Conservation (phyloP, 1,284 basidiomycete species). For the Spongiforma sp. region DNA sequence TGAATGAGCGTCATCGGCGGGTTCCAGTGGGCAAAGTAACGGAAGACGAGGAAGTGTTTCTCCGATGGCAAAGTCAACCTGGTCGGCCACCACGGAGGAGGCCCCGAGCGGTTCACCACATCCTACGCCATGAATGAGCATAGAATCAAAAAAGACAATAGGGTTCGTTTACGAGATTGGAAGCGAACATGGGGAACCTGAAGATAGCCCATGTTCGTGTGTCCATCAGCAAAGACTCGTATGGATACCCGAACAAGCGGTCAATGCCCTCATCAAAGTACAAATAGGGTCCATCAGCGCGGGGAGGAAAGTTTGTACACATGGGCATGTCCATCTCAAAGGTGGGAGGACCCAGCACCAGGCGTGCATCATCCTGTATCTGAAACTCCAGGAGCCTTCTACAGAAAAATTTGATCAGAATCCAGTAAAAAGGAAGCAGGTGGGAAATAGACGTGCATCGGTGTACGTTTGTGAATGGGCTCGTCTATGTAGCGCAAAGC, state of each 20-base stretch:
- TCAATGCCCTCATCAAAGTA: constrained; percentile 25
- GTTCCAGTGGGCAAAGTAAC: constrained; percentile 5
- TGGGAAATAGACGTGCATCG: constrained; percentile 21
- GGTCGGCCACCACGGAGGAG: constrained; percentile 9
- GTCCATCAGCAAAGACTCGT: constrained; percentile 25
- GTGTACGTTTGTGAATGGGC: constrained; percentile 22
- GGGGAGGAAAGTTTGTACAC: constrained; percentile 23
- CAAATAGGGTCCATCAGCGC: constrained; percentile 19
- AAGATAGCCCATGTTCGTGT: constrained; percentile 23
- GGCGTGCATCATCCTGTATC: constrained; percentile 17
- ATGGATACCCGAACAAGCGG: constrained; percentile 10
- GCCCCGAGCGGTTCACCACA: not conserved
- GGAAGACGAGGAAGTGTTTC: constrained; percentile 24
- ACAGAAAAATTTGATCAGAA: constrained; percentile 5
- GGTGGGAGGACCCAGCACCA: constrained; percentile 18
- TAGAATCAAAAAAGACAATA: not conserved
- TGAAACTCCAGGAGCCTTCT: constrained; percentile 31
- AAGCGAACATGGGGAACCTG: constrained; percentile 22
- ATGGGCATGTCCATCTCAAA: constrained; percentile 26
- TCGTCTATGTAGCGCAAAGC: constrained; percentile 25
- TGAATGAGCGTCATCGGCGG: constrained; percentile 23
- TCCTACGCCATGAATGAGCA: constrained; percentile 15
- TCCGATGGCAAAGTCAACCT: constrained; percentile 21
- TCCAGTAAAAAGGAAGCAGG: not conserved
- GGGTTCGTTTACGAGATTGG: constrained; percentile 19